Percentiles rank a stretch among this genome's conserved stretches.
Conservation (phyloP, 1,139 yeast species). For the Lodderomyces metapsilosis region DNA sequence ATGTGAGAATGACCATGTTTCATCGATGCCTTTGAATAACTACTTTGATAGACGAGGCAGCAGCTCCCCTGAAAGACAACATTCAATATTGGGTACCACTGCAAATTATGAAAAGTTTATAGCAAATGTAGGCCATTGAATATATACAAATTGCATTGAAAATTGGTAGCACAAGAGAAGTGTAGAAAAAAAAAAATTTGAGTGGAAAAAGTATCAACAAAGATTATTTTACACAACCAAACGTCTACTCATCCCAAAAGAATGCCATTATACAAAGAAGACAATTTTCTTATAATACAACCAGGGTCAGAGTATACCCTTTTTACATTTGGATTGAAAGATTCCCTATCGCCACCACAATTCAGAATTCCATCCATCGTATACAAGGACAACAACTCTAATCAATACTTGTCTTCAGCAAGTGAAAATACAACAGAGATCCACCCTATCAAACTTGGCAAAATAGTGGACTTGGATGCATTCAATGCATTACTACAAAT, state of each 20-base stretch:
- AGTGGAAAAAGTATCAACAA: no score
- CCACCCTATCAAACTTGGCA: conserved; percentile 63
- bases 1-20: background rate
- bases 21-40: background rate
- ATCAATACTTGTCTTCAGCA: conserved; percentile 37
- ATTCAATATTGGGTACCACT: conserved; percentile 40
- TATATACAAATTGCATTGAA: background rate
- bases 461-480: conserved; percentile 66
- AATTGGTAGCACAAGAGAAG: background rate
- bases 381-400: conserved; percentile 49
- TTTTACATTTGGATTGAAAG: conserved; percentile 80
- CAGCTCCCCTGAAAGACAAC: conserved; percentile 1
- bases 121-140: conserved; percentile 27
- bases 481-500: conserved; percentile 66
- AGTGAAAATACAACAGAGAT: conserved; percentile 38
- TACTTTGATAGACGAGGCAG: background rate
- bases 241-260: background rate
- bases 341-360: conserved; percentile 74
- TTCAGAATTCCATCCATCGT: conserved; percentile 75
- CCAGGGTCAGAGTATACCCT: conserved; percentile 79
- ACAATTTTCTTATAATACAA: conserved; percentile 61
- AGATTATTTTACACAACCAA: no score
- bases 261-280: conserved; percentile 65
- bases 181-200: background rate
- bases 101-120: conserved; percentile 39